Conservation (phyloP, 129 eudicot species). For the carrot (Daucus carota) region DH1_v3.0 NC_030384.2:33914001-33914500, state of each 20-base stretch:
- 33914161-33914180: neutral
- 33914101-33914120: too few species aligned
- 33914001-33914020: too few species aligned
- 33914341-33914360: constrained; percentile 56
- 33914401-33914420: constrained; percentile 80
- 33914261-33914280: neutral
- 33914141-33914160: neutral
- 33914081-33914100: neutral
- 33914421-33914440: constrained; percentile 53
- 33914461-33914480: neutral
- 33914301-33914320: neutral
- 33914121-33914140: neutral
- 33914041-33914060: neutral
- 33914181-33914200: neutral
- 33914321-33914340: neutral
- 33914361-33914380: constrained; percentile 97
- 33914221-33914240: neutral
- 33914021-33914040: neutral
- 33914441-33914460: neutral
- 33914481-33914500: neutral
- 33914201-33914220: neutral
- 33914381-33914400: constrained; percentile 65
- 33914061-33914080: neutral
- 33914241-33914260: neutral
- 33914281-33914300: neutral